Conservation (phyloP, 306 rosid genomes). For the Vigna angularis region DNA sequence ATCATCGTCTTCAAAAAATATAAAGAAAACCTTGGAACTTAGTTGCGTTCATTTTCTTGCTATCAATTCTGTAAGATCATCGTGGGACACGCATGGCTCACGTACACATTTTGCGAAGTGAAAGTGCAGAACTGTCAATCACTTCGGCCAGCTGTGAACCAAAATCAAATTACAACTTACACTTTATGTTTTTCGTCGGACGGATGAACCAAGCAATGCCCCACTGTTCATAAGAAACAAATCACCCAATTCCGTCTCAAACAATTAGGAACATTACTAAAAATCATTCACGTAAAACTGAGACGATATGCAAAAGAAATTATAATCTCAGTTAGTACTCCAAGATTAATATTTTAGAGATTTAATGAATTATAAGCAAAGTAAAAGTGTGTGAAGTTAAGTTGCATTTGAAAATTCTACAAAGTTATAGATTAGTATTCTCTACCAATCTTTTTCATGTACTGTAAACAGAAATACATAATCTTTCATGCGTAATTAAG, state of each 20-base stretch:
- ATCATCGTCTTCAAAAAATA: conserved; percentile 5
- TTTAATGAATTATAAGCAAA: neutral
- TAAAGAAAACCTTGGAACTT: conserved; percentile 5
- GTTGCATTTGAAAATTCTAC: too few relatives aligned
- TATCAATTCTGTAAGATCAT: neutral
- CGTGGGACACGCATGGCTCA: conserved; percentile 19
- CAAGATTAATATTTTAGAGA: neutral
- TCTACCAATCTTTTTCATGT: neutral
- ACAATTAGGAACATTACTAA: neutral
- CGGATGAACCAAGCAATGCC: neutral
- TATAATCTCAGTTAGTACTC: neutral
- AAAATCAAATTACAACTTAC: conserved; percentile 4
- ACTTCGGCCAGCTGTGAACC: conserved; percentile 37
- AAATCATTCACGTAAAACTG: neutral
- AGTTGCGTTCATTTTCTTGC: conserved; percentile 1
- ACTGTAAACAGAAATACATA: neutral
- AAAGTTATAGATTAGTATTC: neutral
- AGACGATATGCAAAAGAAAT: neutral
- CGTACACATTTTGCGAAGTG: conserved; percentile 6
- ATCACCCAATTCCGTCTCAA: neutral
- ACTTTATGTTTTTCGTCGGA: neutral
- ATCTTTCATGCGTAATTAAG: neutral
- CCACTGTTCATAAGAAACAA: conserved; percentile 24
- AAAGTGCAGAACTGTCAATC: conserved; percentile 24
- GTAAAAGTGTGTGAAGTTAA: neutral